Percentiles rank a stretch among this genome's conserved stretches.
Conservation (phyloP, 192 early-diverging fungal species). For the Diversispora eburnea region DNA sequence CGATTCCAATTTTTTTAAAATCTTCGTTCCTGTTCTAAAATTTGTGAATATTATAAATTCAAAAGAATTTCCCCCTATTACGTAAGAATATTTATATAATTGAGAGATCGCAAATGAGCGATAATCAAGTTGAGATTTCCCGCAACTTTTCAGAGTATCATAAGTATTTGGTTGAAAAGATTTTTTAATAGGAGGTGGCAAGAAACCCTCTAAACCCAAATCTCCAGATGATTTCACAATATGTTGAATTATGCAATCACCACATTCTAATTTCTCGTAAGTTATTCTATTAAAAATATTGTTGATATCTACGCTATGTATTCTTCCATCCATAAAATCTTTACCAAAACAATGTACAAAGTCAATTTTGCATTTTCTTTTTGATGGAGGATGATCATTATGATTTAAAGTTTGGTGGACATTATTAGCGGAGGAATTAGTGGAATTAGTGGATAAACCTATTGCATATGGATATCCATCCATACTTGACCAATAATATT, state of each 20-base stretch:
- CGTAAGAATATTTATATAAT: no score
- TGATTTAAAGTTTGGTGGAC: not conserved
- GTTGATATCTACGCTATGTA: not conserved
- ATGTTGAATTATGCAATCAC: constrained; percentile 38
- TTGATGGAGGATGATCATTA: not conserved
- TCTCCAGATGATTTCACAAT: constrained; percentile 11
- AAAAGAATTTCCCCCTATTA: no score
- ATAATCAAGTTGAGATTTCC: no score
- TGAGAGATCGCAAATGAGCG: no score
- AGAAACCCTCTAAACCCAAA: constrained; percentile 2
- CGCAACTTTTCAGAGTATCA: no score
- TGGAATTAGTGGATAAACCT: constrained; percentile 1
- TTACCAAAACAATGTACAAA: constrained; percentile 29
- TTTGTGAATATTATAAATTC: no score
- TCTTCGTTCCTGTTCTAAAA: no score
- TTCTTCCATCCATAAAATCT: constrained; percentile 17
- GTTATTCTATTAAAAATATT: constrained; percentile 32
- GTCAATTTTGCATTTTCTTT: constrained; percentile 25
- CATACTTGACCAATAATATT: constrained; percentile 25
- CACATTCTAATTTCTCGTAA: constrained; percentile 35
- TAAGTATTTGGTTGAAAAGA: no score
- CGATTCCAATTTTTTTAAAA: no score
- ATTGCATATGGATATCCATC: constrained; percentile 39
- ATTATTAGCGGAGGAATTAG: not conserved
- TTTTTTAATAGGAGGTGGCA: not conserved